Conservation (phyloP, 2,329 filamentous ascomycete genomes). For the Sporothrix variecibatus region DNA sequence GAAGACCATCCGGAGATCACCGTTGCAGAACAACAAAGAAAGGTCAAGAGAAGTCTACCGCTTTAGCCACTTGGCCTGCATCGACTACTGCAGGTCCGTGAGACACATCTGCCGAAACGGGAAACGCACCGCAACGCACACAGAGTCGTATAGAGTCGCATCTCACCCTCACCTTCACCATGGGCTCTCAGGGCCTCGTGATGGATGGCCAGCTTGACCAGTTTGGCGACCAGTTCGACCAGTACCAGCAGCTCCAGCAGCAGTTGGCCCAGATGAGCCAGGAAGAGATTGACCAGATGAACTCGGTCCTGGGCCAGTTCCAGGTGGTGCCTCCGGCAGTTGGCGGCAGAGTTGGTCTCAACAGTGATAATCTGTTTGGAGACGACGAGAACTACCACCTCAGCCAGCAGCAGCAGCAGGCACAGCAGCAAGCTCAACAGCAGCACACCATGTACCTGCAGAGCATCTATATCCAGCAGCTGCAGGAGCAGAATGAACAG, state of each 20-base stretch:
- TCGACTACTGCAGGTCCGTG: constrained; percentile 19
- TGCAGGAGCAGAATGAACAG: constrained; percentile 6
- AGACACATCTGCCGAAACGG: constrained; percentile 1
- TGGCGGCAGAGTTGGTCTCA: background rate
- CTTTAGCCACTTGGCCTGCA: background rate
- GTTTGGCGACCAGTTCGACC: background rate
- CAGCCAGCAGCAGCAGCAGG: background rate
- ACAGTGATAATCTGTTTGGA: background rate
- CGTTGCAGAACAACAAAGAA: constrained; percentile 18
- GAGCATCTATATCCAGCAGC: constrained; percentile 10
- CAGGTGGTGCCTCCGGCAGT: background rate
- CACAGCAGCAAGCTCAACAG: background rate
- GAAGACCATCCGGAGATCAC: constrained; percentile 8
- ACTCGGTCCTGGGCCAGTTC: constrained; percentile 5
- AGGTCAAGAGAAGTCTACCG: too few species aligned
- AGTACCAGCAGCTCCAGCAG: constrained; percentile 7
- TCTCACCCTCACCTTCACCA: background rate
- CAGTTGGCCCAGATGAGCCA: constrained; percentile 13
- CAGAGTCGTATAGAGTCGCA: background rate
- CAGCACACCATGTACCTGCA: constrained; percentile 4
- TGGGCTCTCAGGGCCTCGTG: background rate
- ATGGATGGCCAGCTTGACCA: background rate
- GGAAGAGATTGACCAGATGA: constrained; percentile 16
- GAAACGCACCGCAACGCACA: background rate
- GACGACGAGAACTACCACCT: background rate